A percentile compares a stretch with the other conserved stretches of the same genome.
Evolutionary conservation across 2,329 filamentous ascomycete species (phyloP).

Genomic region (Arachnomyces sp.): DNA sequence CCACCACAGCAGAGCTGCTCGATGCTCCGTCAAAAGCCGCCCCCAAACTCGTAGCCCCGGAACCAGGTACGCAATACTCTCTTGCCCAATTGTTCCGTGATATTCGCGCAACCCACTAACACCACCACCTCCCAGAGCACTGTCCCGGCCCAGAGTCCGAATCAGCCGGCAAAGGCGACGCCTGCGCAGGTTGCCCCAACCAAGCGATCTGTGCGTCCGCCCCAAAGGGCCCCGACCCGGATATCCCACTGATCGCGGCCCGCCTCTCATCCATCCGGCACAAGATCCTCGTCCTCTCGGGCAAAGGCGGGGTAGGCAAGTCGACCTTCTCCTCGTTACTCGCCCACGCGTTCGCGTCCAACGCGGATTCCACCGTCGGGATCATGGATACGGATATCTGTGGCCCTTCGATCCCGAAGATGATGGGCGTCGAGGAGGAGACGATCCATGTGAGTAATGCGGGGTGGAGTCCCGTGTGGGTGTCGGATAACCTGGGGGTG

Average conservation of each 20-base stretch:
- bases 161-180: conserved; percentile 58
- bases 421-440: conserved; percentile 94
- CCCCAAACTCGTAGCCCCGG: conserved; percentile 81
- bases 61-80: conserved; percentile 51
- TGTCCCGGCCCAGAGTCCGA: conserved; percentile 68
- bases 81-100: conserved; percentile 1
- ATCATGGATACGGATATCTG: conserved; percentile 99
- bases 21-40: conserved; percentile 67
- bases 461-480: conserved; percentile 94
- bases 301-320: conserved; percentile 95
- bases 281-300: conserved; percentile 86
- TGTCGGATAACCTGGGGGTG: conserved; percentile 83
- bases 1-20: conserved; percentile 58
- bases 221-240: conserved; percentile 90
- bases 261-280: conserved; percentile 75
- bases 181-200: conserved; percentile 91
- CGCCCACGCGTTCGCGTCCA: conserved; percentile 77
- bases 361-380: conserved; percentile 67
- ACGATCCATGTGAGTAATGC: conserved; percentile 83
- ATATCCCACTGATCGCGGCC: conserved; percentile 78
- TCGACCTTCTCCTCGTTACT: conserved; percentile 86
- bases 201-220: conserved; percentile 89
- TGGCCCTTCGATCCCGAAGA: conserved; percentile 92
- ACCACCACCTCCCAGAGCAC: conserved; percentile 53
- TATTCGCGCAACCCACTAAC: conserved; percentile 1